Base-by-base conservation (phyloP, 1,139 yeast species). In the Pneumocystis carinii region DNA sequence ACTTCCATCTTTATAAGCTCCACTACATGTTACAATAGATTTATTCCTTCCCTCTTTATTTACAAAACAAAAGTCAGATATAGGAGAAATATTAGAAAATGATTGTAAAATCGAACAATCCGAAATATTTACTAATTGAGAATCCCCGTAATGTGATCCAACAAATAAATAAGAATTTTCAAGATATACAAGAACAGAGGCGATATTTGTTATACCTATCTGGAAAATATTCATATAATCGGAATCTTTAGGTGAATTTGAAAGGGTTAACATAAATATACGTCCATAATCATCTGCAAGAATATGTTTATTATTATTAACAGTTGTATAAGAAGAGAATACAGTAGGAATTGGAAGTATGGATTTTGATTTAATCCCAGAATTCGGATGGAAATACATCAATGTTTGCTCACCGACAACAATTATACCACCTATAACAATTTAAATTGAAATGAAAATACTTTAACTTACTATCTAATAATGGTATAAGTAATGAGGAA, bases 61-160 rank as follows among this genome's bases (percentile, higher is more conserved):
- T 14, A 64, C 59, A 27, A 36, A 36, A 38, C 64, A 63, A 38
- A 68, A 67, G 58, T 68, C 70, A 14, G 68, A 63, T 32, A 68
- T 66, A 1, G 70, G 70, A 4, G 69, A 69, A 10, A 68, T 62
- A 48, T 68, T 68, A 38, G 67, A 41, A 24, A 64, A 59, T 24
- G 39, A 32, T 10, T 62, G 68, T 27, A 68, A 17, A 38, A 38
- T 15, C 4, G 32, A 35, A 17, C 39, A 35, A 35, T 36, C 59
- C 2, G 59, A 19, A 15, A 62, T 48, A 39, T 66, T 66, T 35
- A 68, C 60, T 24, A 68, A 62, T 10, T 66, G 65, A 6, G 70
- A 68, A 17, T 69, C 68, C 4, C 69, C 68, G 37, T 64, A 68
- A 42, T 68, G 70, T 29, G 69, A 67, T 8, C 69, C 68, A n/a